Base-by-base conservation (phyloP, 2,329 filamentous ascomycete genomes). In the Neonectria coccinea region DNA sequence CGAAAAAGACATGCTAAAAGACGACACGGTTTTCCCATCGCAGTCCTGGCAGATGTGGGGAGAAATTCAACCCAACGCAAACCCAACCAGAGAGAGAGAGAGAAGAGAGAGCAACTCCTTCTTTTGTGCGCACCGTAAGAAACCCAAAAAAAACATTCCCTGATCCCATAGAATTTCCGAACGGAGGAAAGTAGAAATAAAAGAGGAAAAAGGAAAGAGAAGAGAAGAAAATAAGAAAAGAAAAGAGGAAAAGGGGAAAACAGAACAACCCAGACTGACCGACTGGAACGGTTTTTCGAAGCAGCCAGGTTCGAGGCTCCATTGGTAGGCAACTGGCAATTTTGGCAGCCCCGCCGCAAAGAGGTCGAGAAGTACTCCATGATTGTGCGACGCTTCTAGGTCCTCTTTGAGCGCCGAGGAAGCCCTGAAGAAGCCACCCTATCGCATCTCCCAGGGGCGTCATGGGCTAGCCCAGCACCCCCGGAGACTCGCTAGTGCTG, bases 401-500 rank as follows among this genome's bases (percentile, higher is more conserved):
- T 57, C 47, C 48, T 31, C 25, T 47, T 53, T 36, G 53, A 52
- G 47, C 45, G n/a, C 59, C 59, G 47, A 62, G 53, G 64, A 66
- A 67, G 67, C 59, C 61, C 57, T 52, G 45, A 52, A 41, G 45
- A 65, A 65, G 65, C 53, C 52, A 55, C 52, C 18, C 42, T 56
- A 27, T 50, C 59, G 59, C 45, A 50, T 51, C 44, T 61, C 59
- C 58, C 51, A 52, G 65, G 45, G 56, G 33, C 33, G 14, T 36
- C 14, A 36, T 36, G 33, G 56, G 54, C 58, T 57, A 48, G 55
- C 56, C 60, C 48, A 59, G 45, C 58, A 52, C 50, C 50, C 62
- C 59, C 55, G 62, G 62, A 56, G 62, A 61, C 64, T 62, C 65
- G 59, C 68, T 71, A 72, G 67, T 66, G 73, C 65, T 74, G 71